A percentile compares a stretch with the other conserved stretches of the same genome.
These are phyloP conservation scores for Jaapia argillacea DNA, from an alignment of 768 basidiomycete genomes.

Conservation along the genomic window DNA sequence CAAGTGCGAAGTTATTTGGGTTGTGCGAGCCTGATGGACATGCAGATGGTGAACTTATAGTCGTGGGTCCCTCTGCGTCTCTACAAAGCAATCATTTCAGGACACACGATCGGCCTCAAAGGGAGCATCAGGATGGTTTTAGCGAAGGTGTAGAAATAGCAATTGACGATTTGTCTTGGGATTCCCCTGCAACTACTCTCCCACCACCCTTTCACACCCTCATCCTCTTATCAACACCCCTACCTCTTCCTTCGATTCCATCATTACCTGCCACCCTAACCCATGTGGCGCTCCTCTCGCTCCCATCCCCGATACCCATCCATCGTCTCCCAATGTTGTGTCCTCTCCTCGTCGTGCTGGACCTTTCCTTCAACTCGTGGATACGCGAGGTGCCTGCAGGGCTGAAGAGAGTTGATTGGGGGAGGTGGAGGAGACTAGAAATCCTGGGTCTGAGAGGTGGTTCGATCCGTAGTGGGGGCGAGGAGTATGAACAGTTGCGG, in stretches of 20 bases:
- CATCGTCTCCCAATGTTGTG: constrained; percentile 48
- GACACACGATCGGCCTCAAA: background rate
- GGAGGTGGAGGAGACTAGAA: constrained; percentile 39
- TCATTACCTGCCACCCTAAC: constrained; percentile 57
- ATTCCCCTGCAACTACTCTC: constrained; percentile 5
- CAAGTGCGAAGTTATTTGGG: constrained; percentile 35
- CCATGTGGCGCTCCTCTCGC: constrained; percentile 44
- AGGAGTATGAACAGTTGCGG: constrained; percentile 30
- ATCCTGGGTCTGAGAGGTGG: constrained; percentile 51
- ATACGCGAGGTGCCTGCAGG: too few relatives aligned
- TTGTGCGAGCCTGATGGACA: constrained; percentile 42
- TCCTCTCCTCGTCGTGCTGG: constrained; percentile 52
- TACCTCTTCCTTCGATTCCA: constrained; percentile 35
- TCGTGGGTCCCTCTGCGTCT: constrained; percentile 38
- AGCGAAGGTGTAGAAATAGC: background rate
- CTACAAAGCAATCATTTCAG: background rate
- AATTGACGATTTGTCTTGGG: constrained; percentile 5
- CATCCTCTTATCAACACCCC: constrained; percentile 36
- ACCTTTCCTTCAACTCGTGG: constrained; percentile 60
- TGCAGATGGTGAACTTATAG: constrained; percentile 51
- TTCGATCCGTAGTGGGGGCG: too few relatives aligned
- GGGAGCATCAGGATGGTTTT: too few relatives aligned
- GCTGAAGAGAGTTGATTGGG: constrained; percentile 49
- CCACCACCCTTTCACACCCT: constrained; percentile 31
- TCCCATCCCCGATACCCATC: constrained; percentile 38